phyloP scores from a whole-genome alignment of 495 filamentous ascomycete genomes.

The Tuber microsphaerosporum region DNA sequence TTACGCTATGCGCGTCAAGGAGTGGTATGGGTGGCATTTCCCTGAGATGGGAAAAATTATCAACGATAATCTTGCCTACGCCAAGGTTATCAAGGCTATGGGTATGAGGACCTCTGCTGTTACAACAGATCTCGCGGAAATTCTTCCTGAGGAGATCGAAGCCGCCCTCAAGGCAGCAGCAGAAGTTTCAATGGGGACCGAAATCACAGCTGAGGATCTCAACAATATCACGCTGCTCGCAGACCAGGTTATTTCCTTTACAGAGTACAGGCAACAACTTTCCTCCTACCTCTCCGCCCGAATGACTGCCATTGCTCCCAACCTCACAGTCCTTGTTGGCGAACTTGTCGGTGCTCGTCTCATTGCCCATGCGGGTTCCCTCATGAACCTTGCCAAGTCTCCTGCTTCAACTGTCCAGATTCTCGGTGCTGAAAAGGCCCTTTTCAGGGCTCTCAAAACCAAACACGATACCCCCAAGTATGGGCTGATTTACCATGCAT shows the following conservation, averaged over 20 bases:
- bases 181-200: slow-evolving; percentile 96
- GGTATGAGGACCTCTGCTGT: slow-evolving; percentile 74
- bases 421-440: slow-evolving; percentile 94
- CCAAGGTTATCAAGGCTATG: slow-evolving; percentile 75
- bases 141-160: slow-evolving; percentile 95
- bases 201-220: slow-evolving; percentile 82
- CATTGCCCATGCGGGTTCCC: slow-evolving; percentile 89
- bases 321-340: slow-evolving; percentile 87
- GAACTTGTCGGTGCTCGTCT: slow-evolving; percentile 91
- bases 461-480: slow-evolving; percentile 99
- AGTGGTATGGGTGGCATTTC: slow-evolving; percentile 99
- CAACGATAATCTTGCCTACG: slow-evolving; percentile 95
- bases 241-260: slow-evolving; percentile 83
- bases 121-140: slow-evolving; percentile 73
- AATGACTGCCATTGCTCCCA: slow-evolving; percentile 95
- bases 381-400: slow-evolving; percentile 94
- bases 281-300: slow-evolving; percentile 81
- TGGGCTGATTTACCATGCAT: slow-evolving; percentile 96
- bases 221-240: slow-evolving; percentile 84
- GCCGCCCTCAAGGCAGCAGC: slow-evolving; percentile 83
- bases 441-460: slow-evolving; percentile 96
- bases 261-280: slow-evolving; percentile 81
- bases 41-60: slow-evolving; percentile 94
- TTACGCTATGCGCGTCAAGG: slow-evolving; percentile 98
- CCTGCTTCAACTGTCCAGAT: slow-evolving; percentile 96